Evolutionary conservation across 2,329 filamentous ascomycete species (phyloP).

Genomic region (Exophiala sp.): DNA sequence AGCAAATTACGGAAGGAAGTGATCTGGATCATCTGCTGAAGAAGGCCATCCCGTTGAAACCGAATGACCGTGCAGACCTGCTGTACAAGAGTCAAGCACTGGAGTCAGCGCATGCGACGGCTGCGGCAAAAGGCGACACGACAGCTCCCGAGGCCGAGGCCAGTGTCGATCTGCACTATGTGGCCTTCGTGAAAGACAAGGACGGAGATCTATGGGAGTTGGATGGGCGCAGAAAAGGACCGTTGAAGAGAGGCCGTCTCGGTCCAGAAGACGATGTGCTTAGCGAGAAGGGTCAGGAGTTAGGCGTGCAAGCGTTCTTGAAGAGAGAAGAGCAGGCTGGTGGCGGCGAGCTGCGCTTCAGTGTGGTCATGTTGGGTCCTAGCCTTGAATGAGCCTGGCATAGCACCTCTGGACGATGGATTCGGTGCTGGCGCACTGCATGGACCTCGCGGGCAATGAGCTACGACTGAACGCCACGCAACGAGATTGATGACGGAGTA

Average conservation of each 20-base stretch:
- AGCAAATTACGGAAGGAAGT: conserved; percentile 54
- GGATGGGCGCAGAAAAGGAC: conserved; percentile 71
- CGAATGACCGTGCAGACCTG: conserved; percentile 64
- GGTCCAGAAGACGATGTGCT: conserved; percentile 65
- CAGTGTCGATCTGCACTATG: conserved; percentile 89
- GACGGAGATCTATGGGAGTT: conserved; percentile 76
- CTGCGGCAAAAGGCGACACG: conserved; percentile 75
- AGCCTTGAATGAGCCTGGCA: conserved; percentile 47
- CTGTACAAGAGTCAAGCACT: conserved; percentile 74
- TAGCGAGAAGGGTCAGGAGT: conserved; percentile 68
- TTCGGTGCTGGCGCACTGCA: background rate
- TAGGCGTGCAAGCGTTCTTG: conserved; percentile 64
- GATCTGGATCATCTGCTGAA: conserved; percentile 57
- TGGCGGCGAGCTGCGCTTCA: conserved; percentile 58
- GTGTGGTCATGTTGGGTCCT: conserved; percentile 58
- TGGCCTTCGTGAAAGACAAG: conserved; percentile 79
- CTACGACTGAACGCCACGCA: no score
- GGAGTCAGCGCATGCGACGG: conserved; percentile 73
- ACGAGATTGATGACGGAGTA: no score
- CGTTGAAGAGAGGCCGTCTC: conserved; percentile 64
- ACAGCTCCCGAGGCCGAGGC: conserved; percentile 72
- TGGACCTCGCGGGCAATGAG: background rate
- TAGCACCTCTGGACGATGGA: background rate
- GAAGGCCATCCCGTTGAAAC: conserved; percentile 66
- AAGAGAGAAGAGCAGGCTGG: conserved; percentile 55